Conservation (phyloP, 371 early-diverging fungal species). For the Gilbertella persicaria region DNA sequence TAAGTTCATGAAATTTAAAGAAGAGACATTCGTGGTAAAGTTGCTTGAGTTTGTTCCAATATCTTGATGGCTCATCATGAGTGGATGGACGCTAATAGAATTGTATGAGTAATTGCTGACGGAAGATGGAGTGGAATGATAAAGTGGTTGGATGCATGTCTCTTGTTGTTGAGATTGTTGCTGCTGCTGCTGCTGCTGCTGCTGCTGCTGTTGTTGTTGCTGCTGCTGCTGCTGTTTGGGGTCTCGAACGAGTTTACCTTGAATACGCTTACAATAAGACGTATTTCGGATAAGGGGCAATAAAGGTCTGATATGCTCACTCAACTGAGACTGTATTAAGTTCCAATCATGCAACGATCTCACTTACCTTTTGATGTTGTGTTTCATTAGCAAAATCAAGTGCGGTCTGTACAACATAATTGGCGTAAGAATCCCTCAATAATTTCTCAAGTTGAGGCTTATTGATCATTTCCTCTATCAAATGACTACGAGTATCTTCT, state of each 20-base stretch:
- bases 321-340: constrained; percentile 39
- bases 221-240: too few species aligned
- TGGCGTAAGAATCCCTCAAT: constrained; percentile 85
- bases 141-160: neutral
- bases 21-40: too few species aligned
- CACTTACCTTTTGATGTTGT: constrained; percentile 64
- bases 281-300: constrained; percentile 81
- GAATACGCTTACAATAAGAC: constrained; percentile 87
- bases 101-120: too few species aligned
- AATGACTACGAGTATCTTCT: constrained; percentile 61
- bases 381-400: constrained; percentile 79
- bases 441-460: constrained; percentile 69
- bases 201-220: neutral
- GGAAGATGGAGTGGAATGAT: too few species aligned
- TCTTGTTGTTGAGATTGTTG: constrained; percentile 1
- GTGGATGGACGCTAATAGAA: too few species aligned
- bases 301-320: constrained; percentile 80
- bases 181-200: neutral
- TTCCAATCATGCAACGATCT: neutral
- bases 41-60: too few species aligned
- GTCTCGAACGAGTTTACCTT: constrained; percentile 74
- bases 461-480: constrained; percentile 79
- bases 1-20: too few species aligned
- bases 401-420: constrained; percentile 93
- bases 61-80: too few species aligned